These are phyloP conservation scores for Aspergillus heteromorphus DNA, from an alignment of 495 filamentous ascomycete species.

Conservation along the genomic window DNA sequence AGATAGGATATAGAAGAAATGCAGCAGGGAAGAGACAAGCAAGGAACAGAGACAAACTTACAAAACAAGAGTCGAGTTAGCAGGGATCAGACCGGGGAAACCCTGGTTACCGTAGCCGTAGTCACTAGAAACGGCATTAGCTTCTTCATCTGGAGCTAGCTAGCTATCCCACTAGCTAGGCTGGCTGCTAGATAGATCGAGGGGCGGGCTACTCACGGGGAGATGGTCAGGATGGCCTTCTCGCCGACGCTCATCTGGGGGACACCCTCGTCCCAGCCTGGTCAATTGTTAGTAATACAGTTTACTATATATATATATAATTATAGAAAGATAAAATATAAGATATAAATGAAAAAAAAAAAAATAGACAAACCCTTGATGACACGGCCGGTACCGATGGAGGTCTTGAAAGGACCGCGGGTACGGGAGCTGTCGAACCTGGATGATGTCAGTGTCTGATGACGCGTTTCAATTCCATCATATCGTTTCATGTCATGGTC, in stretches of 20 bases:
- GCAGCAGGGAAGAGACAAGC: slow-evolving; percentile 2
- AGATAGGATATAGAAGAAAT: background rate
- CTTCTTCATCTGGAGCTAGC: no score
- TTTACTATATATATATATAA: slow-evolving; percentile 26
- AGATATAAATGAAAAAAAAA: no score
- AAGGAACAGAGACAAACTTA: slow-evolving; percentile 27
- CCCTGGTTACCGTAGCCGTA: slow-evolving; percentile 73
- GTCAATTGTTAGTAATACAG: no score
- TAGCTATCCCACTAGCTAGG: no score
- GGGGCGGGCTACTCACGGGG: slow-evolving; percentile 50
- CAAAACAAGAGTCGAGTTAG: slow-evolving; percentile 45
- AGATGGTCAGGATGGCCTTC: slow-evolving; percentile 71
- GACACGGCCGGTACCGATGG: slow-evolving; percentile 70
- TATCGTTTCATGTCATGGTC: background rate
- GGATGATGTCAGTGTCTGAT: slow-evolving; percentile 1
- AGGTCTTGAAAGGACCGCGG: slow-evolving; percentile 54
- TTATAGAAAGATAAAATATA: background rate
- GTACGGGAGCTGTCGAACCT: slow-evolving; percentile 75
- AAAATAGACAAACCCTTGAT: slow-evolving; percentile 75
- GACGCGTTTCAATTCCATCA: background rate
- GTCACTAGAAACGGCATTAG: slow-evolving; percentile 50
- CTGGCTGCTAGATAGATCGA: background rate
- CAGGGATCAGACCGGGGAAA: slow-evolving; percentile 59
- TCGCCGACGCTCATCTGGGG: slow-evolving; percentile 74
- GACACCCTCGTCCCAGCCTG: slow-evolving; percentile 83